Conservation (phyloP, 2,329 filamentous ascomycete species). For the Sarocladium oryzae region DNA sequence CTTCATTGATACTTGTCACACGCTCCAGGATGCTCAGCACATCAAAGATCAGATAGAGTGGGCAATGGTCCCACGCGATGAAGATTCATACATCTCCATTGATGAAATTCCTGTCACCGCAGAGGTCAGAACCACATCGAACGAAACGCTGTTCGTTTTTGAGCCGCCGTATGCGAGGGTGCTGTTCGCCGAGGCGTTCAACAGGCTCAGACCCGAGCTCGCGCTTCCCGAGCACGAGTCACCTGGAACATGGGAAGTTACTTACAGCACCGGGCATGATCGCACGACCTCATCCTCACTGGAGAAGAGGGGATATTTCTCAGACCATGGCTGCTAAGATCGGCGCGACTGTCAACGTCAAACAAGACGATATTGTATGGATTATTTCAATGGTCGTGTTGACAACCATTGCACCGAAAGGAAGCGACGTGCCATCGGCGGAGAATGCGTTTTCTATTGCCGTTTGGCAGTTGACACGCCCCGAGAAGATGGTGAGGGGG, state of each 20-base stretch:
- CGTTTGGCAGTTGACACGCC: too few species aligned
- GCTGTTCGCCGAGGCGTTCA: conserved; percentile 12
- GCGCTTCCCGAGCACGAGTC: conserved; percentile 10
- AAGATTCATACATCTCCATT: neutral
- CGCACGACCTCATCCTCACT: too few species aligned
- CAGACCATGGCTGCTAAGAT: too few species aligned
- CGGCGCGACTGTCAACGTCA: too few species aligned
- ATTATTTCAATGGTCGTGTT: too few species aligned
- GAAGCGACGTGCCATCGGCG: too few species aligned
- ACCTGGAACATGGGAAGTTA: conserved; percentile 9
- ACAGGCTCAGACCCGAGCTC: conserved; percentile 11
- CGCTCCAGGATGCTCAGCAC: conserved; percentile 9
- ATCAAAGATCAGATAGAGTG: conserved; percentile 13
- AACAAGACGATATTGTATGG: too few species aligned
- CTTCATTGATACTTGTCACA: conserved; percentile 13
- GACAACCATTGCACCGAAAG: too few species aligned
- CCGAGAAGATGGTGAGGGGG: too few species aligned
- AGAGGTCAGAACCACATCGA: neutral
- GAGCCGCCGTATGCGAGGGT: conserved; percentile 11
- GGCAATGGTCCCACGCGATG: neutral
- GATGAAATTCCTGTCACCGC: neutral
- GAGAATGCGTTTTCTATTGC: too few species aligned
- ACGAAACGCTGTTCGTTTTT: conserved; percentile 12
- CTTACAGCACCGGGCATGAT: too few species aligned
- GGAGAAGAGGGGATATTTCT: too few species aligned